Evolutionary conservation across 1,284 basidiomycete genomes (phyloP).

Genomic region (Ustilago tritici): DNA sequence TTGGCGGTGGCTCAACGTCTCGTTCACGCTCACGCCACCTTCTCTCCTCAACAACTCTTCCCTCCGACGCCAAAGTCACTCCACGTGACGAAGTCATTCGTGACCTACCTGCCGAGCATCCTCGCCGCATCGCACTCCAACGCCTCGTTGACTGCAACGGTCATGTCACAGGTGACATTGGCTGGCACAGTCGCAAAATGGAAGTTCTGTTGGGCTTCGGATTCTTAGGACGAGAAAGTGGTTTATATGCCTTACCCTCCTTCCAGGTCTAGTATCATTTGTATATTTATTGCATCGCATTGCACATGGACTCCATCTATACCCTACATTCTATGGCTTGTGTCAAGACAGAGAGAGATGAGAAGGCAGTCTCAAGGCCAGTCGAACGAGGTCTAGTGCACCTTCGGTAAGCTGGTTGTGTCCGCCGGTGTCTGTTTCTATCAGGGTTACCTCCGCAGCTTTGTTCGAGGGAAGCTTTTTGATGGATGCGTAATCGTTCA

Average conservation of each 20-base stretch:
- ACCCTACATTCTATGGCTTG: conserved; percentile 3
- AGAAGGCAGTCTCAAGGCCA: conserved; percentile 23
- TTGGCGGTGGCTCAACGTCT: conserved; percentile 45
- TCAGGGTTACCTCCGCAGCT: conserved; percentile 28
- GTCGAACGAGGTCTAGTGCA: conserved; percentile 47
- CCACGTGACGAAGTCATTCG: conserved; percentile 71
- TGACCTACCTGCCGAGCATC: conserved; percentile 76
- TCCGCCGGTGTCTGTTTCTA: conserved; percentile 51
- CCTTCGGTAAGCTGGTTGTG: conserved; percentile 55
- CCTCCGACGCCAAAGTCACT: conserved; percentile 28
- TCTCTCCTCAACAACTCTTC: conserved; percentile 25
- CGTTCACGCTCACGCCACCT: conserved; percentile 54
- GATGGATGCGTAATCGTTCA: conserved; percentile 28
- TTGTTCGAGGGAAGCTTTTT: conserved; percentile 20
- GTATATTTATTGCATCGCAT: not conserved
- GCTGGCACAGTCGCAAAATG: conserved; percentile 98
- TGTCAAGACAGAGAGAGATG: conserved; percentile 8
- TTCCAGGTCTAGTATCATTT: conserved; percentile 54
- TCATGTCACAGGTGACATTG: conserved; percentile 87
- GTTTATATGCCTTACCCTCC: conserved; percentile 77
- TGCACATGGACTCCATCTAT: conserved; percentile 1
- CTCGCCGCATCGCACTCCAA: conserved; percentile 78
- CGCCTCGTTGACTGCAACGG: conserved; percentile 84
- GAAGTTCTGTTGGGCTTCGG: conserved; percentile 91
- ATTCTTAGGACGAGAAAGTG: conserved; percentile 90